Conservation (phyloP, 441 rosid genomes). For the Populus hybrid region DNA sequence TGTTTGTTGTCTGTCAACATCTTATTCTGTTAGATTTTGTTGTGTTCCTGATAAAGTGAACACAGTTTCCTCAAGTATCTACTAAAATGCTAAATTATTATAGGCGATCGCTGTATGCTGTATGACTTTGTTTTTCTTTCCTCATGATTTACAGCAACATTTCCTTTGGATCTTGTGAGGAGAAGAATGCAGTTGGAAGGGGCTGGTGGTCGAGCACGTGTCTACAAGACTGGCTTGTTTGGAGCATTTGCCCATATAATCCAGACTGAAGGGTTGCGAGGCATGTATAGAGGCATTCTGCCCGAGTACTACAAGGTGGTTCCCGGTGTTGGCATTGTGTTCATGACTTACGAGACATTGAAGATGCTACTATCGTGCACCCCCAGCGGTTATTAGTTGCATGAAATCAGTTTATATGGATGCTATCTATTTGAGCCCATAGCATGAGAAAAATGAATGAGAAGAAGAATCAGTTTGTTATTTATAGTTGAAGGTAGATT, state of each 20-base stretch:
- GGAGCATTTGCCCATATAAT: constrained; percentile 75
- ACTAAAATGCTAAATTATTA: not conserved
- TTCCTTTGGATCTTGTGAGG: constrained; percentile 94
- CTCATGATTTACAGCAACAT: constrained; percentile 57
- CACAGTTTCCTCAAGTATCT: not conserved
- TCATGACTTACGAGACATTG: constrained; percentile 84
- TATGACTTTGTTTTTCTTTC: not conserved
- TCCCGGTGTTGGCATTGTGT: constrained; percentile 87
- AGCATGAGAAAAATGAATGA: not conserved
- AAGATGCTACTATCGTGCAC: constrained; percentile 47
- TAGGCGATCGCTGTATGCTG: not conserved
- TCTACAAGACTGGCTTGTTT: constrained; percentile 62
- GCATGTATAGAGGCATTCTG: constrained; percentile 88
- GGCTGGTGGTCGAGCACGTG: constrained; percentile 79
- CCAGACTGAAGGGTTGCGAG: constrained; percentile 69
- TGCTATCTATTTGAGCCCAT: not conserved
- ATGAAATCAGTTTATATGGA: not conserved
- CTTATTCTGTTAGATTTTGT: not conserved
- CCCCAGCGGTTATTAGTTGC: constrained; percentile 22
- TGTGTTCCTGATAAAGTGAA: not conserved
- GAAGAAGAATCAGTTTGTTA: constrained; percentile 9
- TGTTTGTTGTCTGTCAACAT: not conserved
- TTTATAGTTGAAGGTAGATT: constrained; percentile 9
- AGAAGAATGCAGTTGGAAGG: constrained; percentile 96
- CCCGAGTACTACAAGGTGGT: constrained; percentile 97